Evolutionary conservation across 1,139 yeast species (phyloP).

Genomic region (Scheffersomyces insectosa): DNA sequence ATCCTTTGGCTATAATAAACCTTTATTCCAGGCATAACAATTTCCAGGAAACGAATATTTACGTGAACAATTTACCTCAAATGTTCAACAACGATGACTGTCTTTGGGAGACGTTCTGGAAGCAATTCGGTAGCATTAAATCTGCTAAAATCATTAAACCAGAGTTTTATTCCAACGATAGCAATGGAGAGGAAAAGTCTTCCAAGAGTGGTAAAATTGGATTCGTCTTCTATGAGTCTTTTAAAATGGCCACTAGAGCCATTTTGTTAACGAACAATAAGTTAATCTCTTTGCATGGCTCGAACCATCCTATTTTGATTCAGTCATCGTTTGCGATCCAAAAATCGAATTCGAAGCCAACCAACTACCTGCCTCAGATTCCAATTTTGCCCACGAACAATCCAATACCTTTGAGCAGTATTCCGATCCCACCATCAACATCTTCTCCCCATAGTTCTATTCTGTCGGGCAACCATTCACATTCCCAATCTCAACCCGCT

Average conservation of each 20-base stretch:
- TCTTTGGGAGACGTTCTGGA: conserved; percentile 43
- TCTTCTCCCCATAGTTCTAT: neutral
- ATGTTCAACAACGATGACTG: conserved; percentile 41
- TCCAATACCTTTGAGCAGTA: neutral
- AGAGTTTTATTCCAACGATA: conserved; percentile 29
- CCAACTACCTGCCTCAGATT: neutral
- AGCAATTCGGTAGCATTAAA: conserved; percentile 41
- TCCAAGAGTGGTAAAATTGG: conserved; percentile 38
- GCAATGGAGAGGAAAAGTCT: conserved; percentile 14
- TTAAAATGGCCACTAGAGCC: conserved; percentile 42
- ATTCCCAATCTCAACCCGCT: too few species aligned
- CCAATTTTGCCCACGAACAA: neutral
- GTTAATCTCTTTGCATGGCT: conserved; percentile 18
- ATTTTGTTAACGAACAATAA: conserved; percentile 40
- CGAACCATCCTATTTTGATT: conserved; percentile 25
- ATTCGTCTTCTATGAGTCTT: conserved; percentile 39
- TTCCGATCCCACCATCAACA: neutral
- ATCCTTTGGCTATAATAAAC: conserved; percentile 6
- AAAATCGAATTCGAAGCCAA: conserved; percentile 15
- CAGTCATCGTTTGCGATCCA: conserved; percentile 47
- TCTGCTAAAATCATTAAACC: conserved; percentile 49
- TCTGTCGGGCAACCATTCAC: too few species aligned
- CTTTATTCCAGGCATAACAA: conserved; percentile 26
- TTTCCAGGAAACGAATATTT: conserved; percentile 61
- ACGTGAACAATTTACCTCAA: conserved; percentile 53